These are phyloP conservation scores for Geotrichum europaeum DNA, from an alignment of 1,139 yeast species.

Conservation along the genomic window DNA sequence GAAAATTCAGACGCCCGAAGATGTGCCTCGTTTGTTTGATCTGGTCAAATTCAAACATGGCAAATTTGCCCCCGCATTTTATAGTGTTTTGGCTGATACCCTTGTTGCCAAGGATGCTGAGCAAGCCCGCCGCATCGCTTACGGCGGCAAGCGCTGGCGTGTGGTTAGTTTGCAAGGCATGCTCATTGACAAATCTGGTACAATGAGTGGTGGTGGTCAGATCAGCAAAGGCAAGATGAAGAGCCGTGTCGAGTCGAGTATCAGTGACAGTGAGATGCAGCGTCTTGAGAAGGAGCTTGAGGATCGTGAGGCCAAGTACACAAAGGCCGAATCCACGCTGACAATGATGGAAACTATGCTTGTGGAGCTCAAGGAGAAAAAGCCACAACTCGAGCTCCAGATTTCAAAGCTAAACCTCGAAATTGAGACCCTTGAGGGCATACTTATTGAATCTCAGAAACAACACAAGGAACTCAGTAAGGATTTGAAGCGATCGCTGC, in stretches of 20 bases:
- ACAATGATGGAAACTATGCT: constrained; percentile 57
- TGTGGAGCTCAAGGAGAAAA: constrained; percentile 52
- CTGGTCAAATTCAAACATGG: constrained; percentile 60
- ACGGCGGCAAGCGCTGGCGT: constrained; percentile 71
- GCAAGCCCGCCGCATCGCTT: constrained; percentile 85
- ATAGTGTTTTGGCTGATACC: constrained; percentile 79
- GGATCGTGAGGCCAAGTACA: constrained; percentile 52
- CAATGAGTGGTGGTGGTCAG: constrained; percentile 94
- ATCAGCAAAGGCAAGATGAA: constrained; percentile 63
- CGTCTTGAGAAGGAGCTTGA: constrained; percentile 49
- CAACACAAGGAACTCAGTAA: constrained; percentile 28
- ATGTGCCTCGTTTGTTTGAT: constrained; percentile 79
- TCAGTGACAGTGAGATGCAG: constrained; percentile 56
- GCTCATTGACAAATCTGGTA: constrained; percentile 90
- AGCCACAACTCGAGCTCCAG: constrained; percentile 64
- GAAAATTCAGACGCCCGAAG: constrained; percentile 66
- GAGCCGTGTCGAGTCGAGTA: constrained; percentile 34
- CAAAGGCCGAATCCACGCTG: constrained; percentile 47
- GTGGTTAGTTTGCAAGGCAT: constrained; percentile 94
- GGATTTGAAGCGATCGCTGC: constrained; percentile 22
- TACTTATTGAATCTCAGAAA: constrained; percentile 41
- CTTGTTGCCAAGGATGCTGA: constrained; percentile 73
- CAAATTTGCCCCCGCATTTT: constrained; percentile 82
- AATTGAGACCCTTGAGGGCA: constrained; percentile 51
- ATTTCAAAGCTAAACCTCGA: constrained; percentile 60